These are phyloP conservation scores for Ustilago sp. DNA, from an alignment of 1,284 basidiomycete species.

Conservation along the genomic window DNA sequence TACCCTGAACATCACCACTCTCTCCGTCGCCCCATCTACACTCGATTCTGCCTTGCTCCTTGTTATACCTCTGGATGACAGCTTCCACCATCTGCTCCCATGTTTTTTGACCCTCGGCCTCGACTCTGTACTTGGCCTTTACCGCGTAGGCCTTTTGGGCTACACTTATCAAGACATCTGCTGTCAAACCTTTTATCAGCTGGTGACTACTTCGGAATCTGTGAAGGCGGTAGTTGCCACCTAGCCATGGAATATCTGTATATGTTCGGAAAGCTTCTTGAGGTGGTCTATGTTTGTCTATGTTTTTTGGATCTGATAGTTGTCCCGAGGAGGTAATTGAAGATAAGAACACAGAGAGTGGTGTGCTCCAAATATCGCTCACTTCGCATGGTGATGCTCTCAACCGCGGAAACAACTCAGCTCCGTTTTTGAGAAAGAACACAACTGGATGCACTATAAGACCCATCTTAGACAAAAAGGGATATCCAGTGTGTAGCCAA, in stretches of 20 bases:
- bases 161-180: conserved; percentile 47
- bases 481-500: conserved; percentile 45
- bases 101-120: conserved; percentile 27
- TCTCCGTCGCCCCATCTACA: conserved; percentile 55
- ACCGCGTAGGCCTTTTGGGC: conserved; percentile 27
- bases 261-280: conserved; percentile 48
- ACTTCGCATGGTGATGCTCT: conserved; percentile 41
- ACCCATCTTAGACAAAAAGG: conserved; percentile 51
- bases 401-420: conserved; percentile 14
- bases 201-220: conserved; percentile 41
- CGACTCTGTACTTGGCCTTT: conserved; percentile 19
- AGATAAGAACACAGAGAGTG: conserved; percentile 31
- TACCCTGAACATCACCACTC: conserved; percentile 49
- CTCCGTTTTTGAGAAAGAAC: conserved; percentile 33
- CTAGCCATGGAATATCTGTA: conserved; percentile 53
- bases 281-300: conserved; percentile 50
- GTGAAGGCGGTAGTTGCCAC: conserved; percentile 38
- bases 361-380: conserved; percentile 43
- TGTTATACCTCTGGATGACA: conserved; percentile 38
- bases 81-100: conserved; percentile 48
- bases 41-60: conserved; percentile 15
- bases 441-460: conserved; percentile 54
- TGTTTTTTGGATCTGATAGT: conserved; percentile 28
- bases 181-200: conserved; percentile 53
- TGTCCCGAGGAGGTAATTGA: conserved; percentile 3